Base-by-base conservation (phyloP, 495 filamentous ascomycete genomes). In the Cairneyella variabilis region DNA sequence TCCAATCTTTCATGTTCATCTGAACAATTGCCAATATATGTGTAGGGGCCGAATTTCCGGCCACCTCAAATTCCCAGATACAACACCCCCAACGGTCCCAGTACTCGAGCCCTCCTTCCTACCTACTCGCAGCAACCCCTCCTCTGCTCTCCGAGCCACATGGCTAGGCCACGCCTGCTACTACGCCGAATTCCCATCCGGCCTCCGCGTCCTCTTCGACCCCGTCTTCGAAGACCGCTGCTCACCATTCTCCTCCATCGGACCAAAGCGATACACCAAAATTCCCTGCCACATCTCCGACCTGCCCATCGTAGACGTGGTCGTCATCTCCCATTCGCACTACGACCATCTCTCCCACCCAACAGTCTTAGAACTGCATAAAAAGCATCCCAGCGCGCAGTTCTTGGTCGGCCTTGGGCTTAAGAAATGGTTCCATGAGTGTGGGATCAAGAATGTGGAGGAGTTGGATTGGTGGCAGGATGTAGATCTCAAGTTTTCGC, bases 391-490 rank as follows among this genome's bases (percentile, higher is more conserved):
- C 0, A 80, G 86, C 16, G 91, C 81, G 34, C 88, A 91, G 53
- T 97, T 92, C 69, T 93, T 96, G 54, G 91, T 88, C 17, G 89
- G 89, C 0, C 65, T 97, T 0, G 90, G 91, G n/a, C 84, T 93
- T 49, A 89, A 89, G 70, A 67, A 80, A 44, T 97, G 93, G 93
- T 97, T 97, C 68, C 70, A 71, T 28, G 56, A 69, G 2, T 44
- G 36, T 27, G 88, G 87, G 1, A 79, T 96, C 41, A 30, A 75
- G 0, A 88, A 88, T 41, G 85, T 92, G 32, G 95, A 89, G 1
- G 93, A 97, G 70, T 63, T 97, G 64, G 93, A 98, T 63, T 98
- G 93, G 93, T 97, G 92, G 91, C 85, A 95, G 58, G 83, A 89
- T 53, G 78, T 82, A 9, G 84, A 91, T 46, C 65, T 97, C 17